Conservation (phyloP, 768 basidiomycete genomes). For the Tephrocybe sp. region DNA sequence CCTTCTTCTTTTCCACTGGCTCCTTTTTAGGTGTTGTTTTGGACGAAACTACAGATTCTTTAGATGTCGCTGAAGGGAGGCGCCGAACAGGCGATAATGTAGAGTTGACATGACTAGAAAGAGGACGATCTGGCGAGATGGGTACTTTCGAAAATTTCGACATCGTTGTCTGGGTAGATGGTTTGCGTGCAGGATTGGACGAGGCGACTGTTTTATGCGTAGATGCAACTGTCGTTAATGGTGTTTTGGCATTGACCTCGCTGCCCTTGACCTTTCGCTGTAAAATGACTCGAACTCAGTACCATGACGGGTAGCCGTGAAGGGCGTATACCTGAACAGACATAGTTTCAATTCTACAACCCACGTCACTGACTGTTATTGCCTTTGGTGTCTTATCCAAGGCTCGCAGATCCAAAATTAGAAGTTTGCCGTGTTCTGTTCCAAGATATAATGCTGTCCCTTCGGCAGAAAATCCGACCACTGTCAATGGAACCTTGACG, state of each 20-base stretch:
- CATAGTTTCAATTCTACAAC: slow-evolving; percentile 50
- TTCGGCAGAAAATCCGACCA: slow-evolving; percentile 68
- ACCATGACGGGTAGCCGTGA: neutral
- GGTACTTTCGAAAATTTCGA: slow-evolving; percentile 12
- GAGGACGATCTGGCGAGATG: slow-evolving; percentile 20
- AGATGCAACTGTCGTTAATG: slow-evolving; percentile 16
- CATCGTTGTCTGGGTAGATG: slow-evolving; percentile 7
- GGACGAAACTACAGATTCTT: slow-evolving; percentile 13
- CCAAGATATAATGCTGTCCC: slow-evolving; percentile 69
- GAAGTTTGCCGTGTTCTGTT: slow-evolving; percentile 61
- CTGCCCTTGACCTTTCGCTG: slow-evolving; percentile 22
- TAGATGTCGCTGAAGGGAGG: slow-evolving; percentile 18
- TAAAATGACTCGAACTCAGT: neutral
- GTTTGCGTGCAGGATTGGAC: slow-evolving; percentile 11
- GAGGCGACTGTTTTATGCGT: slow-evolving; percentile 7
- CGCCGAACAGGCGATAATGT: slow-evolving; percentile 24
- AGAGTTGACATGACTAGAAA: slow-evolving; percentile 13
- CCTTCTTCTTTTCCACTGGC: slow-evolving; percentile 27
- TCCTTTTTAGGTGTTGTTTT: slow-evolving; percentile 11
- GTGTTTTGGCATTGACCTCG: slow-evolving; percentile 15
- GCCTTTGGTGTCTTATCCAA: slow-evolving; percentile 64
- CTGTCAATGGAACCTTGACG: slow-evolving; percentile 53
- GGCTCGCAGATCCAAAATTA: slow-evolving; percentile 62
- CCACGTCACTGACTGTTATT: slow-evolving; percentile 48
- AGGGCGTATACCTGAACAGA: slow-evolving; percentile 52